Evolutionary conservation across 352 stramenopile species (phyloP).

Genomic region (Globisporangium irregulare): DNA sequence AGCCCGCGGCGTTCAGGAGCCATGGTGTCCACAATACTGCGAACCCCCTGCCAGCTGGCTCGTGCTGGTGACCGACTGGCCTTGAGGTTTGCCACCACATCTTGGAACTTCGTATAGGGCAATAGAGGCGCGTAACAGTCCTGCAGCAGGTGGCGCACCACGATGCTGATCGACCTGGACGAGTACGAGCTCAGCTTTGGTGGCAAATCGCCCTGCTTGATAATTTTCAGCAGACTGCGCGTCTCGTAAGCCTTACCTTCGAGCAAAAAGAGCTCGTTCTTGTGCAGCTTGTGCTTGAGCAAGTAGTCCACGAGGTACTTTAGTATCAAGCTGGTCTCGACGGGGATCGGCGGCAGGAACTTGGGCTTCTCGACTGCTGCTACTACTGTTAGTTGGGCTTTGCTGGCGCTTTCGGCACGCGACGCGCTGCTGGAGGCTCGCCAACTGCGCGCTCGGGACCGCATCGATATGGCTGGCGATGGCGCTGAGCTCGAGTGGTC

Average conservation of each 20-base stretch:
- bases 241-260: conserved; percentile 22
- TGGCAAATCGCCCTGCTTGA: conserved; percentile 24
- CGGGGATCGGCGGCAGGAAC: conserved; percentile 20
- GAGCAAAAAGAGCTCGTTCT: conserved; percentile 31
- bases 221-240: conserved; percentile 17
- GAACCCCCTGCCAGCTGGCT: not conserved
- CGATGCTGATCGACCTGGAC: conserved; percentile 25
- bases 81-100: not conserved
- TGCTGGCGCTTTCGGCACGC: not conserved
- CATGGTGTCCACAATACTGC: conserved; percentile 6
- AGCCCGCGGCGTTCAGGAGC: conserved; percentile 21
- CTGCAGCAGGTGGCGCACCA: conserved; percentile 21
- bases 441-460: conserved; percentile 4
- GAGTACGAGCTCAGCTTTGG: conserved; percentile 27
- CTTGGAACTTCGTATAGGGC: conserved; percentile 12
- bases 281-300: conserved; percentile 36
- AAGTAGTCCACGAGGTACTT: conserved; percentile 32
- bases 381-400: not conserved
- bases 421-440: not conserved
- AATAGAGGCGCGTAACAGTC: conserved; percentile 26
- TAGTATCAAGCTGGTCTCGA: conserved; percentile 24
- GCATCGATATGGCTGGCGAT: not conserved
- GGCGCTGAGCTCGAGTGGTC: too few relatives aligned
- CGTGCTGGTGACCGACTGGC: not conserved
- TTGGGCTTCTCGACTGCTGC: not conserved